Percentiles rank a stretch among this genome's conserved stretches.
phyloP scores from a whole-genome alignment of 331 rosid genomes.

The Ulmus americana region DNA sequence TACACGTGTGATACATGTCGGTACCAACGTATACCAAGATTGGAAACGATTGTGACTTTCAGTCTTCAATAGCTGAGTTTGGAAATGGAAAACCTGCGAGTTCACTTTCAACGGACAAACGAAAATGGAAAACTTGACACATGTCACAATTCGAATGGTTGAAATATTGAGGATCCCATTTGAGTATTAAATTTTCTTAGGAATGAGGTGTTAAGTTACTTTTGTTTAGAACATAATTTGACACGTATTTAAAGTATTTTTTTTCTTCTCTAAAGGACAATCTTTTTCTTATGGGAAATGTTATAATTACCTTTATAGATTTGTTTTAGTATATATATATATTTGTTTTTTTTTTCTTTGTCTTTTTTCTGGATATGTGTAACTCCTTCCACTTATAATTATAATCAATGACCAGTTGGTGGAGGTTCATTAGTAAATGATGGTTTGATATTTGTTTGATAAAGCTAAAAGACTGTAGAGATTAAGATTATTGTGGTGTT shows the following conservation, averaged over 20 bases:
- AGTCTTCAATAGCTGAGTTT: background rate
- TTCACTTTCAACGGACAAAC: too few relatives aligned
- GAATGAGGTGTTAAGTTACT: background rate
- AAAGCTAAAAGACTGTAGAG: background rate
- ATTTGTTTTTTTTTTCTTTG: too few relatives aligned
- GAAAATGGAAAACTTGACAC: background rate
- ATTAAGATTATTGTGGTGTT: background rate
- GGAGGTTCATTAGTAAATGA: background rate
- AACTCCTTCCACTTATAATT: background rate
- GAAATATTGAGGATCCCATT: background rate
- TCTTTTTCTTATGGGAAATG: too few relatives aligned
- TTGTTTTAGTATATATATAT: too few relatives aligned
- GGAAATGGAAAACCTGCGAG: background rate
- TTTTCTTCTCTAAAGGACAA: too few relatives aligned
- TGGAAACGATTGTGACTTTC: background rate
- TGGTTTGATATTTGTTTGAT: slow-evolving; percentile 4
- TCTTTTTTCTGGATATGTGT: background rate
- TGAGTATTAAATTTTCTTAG: background rate
- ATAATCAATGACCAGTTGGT: slow-evolving; percentile 1
- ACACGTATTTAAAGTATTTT: too few relatives aligned
- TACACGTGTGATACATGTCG: slow-evolving; percentile 6
- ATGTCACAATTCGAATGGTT: background rate
- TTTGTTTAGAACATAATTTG: too few relatives aligned
- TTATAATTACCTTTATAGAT: too few relatives aligned
- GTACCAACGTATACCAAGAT: background rate